Percentiles rank a stretch among this genome's conserved stretches.
Evolutionary conservation across 768 basidiomycete species (phyloP).

Genomic region (Leccinum truebloodii): DNA sequence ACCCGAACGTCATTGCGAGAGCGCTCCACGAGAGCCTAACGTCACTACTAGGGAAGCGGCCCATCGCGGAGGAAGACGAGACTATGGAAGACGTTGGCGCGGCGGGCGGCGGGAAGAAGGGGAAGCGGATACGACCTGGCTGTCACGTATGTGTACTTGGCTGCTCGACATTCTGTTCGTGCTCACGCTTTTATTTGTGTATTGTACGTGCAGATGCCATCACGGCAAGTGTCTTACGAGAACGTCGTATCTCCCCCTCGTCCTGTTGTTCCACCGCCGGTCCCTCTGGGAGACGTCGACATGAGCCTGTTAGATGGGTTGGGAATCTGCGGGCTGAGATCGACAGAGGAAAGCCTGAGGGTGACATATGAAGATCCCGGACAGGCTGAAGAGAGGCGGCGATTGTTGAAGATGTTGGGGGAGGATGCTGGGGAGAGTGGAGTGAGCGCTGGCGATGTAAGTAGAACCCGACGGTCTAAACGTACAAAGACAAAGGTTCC

Average conservation of each 20-base stretch:
- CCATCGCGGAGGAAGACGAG: slow-evolving; percentile 43
- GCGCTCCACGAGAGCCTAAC: slow-evolving; percentile 70
- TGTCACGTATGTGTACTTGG: slow-evolving; percentile 33
- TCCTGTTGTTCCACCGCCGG: slow-evolving; percentile 2
- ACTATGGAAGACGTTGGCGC: slow-evolving; percentile 16
- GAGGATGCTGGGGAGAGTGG: slow-evolving; percentile 17
- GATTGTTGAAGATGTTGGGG: slow-evolving; percentile 55
- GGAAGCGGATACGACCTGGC: slow-evolving; percentile 42
- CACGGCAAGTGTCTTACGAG: slow-evolving; percentile 41
- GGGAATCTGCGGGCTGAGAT: slow-evolving; percentile 15
- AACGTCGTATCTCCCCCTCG: slow-evolving; percentile 16
- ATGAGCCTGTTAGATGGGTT: slow-evolving; percentile 30
- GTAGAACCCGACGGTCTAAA: slow-evolving; percentile 13
- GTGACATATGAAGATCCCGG: slow-evolving; percentile 72
- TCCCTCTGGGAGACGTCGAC: slow-evolving; percentile 28
- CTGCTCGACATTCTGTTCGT: background rate
- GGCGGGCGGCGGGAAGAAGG: slow-evolving; percentile 20
- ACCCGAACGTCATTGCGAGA: slow-evolving; percentile 50
- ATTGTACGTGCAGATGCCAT: slow-evolving; percentile 19
- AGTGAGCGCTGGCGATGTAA: background rate
- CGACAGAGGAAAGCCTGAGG: slow-evolving; percentile 48
- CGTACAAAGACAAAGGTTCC: slow-evolving; percentile 10
- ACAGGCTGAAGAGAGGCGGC: slow-evolving; percentile 57
- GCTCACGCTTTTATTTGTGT: background rate
- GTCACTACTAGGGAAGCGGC: slow-evolving; percentile 68